A percentile compares a stretch with the other conserved stretches of the same genome.
Conservation (phyloP, 345 rosid species). For the Populus nigra region DNA sequence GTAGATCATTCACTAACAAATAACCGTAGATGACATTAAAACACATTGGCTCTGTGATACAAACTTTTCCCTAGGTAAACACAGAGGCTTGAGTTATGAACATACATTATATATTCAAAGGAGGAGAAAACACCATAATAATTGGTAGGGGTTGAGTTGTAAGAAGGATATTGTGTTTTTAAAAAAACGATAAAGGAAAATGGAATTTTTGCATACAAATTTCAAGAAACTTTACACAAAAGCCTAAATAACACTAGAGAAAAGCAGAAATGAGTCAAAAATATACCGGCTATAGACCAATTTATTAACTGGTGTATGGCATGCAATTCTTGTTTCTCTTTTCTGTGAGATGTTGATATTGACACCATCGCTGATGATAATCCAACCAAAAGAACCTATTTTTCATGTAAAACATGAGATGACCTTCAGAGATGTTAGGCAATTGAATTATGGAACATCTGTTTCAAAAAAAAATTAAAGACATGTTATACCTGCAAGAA, state of each 20-base stretch:
- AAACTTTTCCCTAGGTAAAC: not conserved
- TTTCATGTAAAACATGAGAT: constrained; percentile 20
- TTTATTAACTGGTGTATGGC: constrained; percentile 72
- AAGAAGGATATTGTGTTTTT: not conserved
- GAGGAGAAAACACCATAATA: not conserved
- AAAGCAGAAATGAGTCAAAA: constrained; percentile 7
- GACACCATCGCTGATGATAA: constrained; percentile 74
- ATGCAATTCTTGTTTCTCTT: constrained; percentile 80
- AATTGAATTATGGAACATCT: not conserved
- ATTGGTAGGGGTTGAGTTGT: not conserved
- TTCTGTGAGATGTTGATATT: constrained; percentile 76
- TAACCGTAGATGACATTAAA: not conserved
- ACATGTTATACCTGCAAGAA: constrained; percentile 55
- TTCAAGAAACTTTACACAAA: not conserved
- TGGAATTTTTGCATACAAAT: not conserved
- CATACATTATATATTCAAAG: not conserved
- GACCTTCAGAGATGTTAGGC: not conserved
- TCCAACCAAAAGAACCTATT: constrained; percentile 74
- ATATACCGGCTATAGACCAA: constrained; percentile 76
- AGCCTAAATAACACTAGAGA: not conserved
- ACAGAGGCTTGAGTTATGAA: too few species aligned
- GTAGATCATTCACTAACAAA: not conserved
- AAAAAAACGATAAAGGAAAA: not conserved
- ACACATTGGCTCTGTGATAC: not conserved
- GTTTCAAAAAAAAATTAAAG: constrained; percentile 13